Conservation (phyloP, 1,284 basidiomycete genomes). For the Ustilago crameri region DNA sequence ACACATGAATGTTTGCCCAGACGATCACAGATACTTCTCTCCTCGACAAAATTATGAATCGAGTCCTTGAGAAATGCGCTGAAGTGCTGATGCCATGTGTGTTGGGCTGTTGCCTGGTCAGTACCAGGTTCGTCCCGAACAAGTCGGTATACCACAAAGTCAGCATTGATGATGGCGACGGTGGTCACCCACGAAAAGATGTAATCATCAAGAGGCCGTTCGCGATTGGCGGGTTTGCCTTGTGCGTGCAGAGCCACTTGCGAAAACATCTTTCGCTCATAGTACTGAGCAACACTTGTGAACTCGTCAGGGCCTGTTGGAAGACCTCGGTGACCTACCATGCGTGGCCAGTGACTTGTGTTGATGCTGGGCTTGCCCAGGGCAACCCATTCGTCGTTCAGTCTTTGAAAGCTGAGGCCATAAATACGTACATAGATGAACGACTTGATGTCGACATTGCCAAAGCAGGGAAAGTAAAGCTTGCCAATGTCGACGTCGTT, state of each 20-base stretch:
- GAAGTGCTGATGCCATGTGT: conserved; percentile 31
- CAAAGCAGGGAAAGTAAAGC: conserved; percentile 35
- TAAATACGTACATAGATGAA: conserved; percentile 32
- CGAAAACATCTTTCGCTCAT: conserved; percentile 30
- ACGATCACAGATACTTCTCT: conserved; percentile 34
- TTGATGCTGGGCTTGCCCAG: conserved; percentile 29
- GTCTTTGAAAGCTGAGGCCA: conserved; percentile 31
- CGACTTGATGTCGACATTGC: conserved; percentile 28
- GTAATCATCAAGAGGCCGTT: conserved; percentile 38
- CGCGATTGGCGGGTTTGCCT: conserved; percentile 27
- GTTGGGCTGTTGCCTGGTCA: conserved; percentile 4
- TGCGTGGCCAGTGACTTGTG: conserved; percentile 36
- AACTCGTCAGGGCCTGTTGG: conserved; percentile 26
- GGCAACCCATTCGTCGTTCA: conserved; percentile 42
- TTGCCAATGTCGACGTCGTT: conserved; percentile 4
- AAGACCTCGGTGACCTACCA: conserved; percentile 31
- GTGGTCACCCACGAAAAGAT: conserved; percentile 27
- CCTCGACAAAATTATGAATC: conserved; percentile 18
- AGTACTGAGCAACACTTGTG: conserved; percentile 21
- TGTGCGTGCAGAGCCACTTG: conserved; percentile 26
- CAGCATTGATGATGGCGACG: conserved; percentile 23
- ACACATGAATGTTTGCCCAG: conserved; percentile 28
- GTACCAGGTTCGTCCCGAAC: conserved; percentile 5
- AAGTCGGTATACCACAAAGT: conserved; percentile 21
- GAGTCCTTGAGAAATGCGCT: conserved; percentile 23